Conservation (phyloP, 805 yeast genomes). For the Yamadazyma ubonensis region DNA sequence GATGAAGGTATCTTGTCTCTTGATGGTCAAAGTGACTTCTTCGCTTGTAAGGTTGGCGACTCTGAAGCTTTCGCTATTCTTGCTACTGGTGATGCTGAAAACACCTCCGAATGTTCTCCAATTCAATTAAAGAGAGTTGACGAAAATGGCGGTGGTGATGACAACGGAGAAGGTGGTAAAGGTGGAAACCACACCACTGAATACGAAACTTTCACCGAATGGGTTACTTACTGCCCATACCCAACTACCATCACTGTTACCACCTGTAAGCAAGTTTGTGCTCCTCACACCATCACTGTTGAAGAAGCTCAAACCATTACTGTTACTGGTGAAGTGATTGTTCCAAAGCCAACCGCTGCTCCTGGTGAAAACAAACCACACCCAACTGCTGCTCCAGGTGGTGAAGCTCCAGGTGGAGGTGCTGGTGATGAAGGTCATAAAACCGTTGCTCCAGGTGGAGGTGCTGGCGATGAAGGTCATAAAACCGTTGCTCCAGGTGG, state of each 20-base stretch:
- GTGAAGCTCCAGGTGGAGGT: not conserved
- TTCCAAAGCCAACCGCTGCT: conserved; percentile 14
- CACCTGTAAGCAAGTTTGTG: conserved; percentile 28
- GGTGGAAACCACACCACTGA: conserved; percentile 20
- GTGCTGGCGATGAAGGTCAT: too few species aligned
- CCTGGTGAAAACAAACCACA: not conserved
- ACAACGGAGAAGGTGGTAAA: not conserved
- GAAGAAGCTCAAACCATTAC: conserved; percentile 32
- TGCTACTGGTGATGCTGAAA: not conserved
- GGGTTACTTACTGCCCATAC: conserved; percentile 38
- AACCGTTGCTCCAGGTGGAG: not conserved
- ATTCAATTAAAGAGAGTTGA: not conserved
- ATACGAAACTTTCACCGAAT: conserved; percentile 29
- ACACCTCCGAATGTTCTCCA: not conserved
- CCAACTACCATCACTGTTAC: conserved; percentile 34
- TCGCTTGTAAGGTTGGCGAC: not conserved
- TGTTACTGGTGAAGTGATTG: conserved; percentile 30
- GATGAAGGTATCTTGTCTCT: not conserved
- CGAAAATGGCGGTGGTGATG: not conserved
- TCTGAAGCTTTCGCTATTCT: not conserved
- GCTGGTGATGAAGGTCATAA: too few species aligned
- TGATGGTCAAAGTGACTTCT: conserved; percentile 3
- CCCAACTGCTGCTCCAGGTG: not conserved
- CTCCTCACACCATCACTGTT: conserved; percentile 28
- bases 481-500: not conserved